phyloP scores from a whole-genome alignment of 73 alveolate genomes.

The Paramecium tetraurelia region DNA sequence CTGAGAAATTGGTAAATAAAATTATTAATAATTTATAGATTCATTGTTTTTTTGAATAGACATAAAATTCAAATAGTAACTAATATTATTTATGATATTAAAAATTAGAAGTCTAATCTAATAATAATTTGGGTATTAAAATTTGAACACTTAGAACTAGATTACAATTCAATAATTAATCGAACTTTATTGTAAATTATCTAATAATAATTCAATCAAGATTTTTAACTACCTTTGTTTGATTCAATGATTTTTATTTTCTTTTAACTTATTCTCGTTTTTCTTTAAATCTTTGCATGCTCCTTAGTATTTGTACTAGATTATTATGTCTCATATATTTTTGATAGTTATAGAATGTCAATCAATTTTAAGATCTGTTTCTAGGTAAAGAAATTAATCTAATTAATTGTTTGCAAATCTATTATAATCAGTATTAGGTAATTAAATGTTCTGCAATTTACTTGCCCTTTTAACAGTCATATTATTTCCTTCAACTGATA shows the following conservation, averaged over 20 bases:
- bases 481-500: neutral
- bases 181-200: neutral
- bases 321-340: neutral
- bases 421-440: neutral
- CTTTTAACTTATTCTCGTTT: neutral
- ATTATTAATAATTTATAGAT: neutral
- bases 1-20: neutral
- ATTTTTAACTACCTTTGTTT: neutral
- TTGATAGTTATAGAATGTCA: neutral
- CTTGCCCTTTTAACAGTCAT: neutral
- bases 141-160: too few species aligned
- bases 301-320: neutral
- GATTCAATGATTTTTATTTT: neutral
- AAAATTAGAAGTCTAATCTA: too few species aligned
- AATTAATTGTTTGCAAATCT: neutral
- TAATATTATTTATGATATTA: too few species aligned
- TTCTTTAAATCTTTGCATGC: neutral
- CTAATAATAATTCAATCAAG: neutral
- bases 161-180: neutral
- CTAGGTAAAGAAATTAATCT: neutral
- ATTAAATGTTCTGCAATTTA: neutral
- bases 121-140: neutral
- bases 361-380: neutral
- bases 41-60: neutral
- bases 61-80: too few species aligned